Conservation (phyloP, 2,329 filamentous ascomycete genomes). For the Aspergillus fructus region DNA sequence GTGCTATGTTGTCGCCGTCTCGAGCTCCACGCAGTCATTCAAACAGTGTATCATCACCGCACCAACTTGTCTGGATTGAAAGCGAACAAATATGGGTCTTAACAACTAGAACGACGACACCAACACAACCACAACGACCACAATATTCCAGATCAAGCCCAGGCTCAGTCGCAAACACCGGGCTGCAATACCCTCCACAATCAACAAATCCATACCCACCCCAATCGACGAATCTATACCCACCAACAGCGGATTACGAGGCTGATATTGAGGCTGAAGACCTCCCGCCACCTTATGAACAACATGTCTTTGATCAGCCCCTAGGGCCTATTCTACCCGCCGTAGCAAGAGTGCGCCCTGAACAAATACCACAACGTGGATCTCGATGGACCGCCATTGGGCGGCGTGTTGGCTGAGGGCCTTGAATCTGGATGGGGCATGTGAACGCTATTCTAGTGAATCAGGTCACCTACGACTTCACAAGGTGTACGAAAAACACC, state of each 20-base stretch:
- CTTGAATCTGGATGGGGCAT: not conserved
- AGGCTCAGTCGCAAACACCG: not conserved
- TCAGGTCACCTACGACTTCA: not conserved
- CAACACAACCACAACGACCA: not conserved
- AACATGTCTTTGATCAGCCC: conserved; percentile 23
- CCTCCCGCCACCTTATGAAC: conserved; percentile 30
- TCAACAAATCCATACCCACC: not conserved
- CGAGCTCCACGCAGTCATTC: conserved; percentile 1
- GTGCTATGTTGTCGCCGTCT: not conserved
- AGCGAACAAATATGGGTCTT: conserved; percentile 30
- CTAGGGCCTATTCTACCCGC: conserved; percentile 8
- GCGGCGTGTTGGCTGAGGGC: conserved; percentile 18
- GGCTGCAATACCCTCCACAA: not conserved
- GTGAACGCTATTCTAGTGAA: not conserved
- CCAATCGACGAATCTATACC: not conserved
- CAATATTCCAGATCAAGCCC: not conserved
- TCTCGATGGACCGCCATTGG: conserved; percentile 28
- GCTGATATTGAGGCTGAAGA: conserved; percentile 4
- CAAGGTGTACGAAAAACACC: not conserved
- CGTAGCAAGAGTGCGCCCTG: not conserved
- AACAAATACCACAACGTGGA: not conserved
- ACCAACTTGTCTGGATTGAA: conserved; percentile 32
- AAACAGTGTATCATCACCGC: conserved; percentile 7
- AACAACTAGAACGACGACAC: not conserved
- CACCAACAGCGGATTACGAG: not conserved